These are phyloP conservation scores for Alnus rubra DNA, from an alignment of 306 rosid species.

Conservation along the genomic window DNA sequence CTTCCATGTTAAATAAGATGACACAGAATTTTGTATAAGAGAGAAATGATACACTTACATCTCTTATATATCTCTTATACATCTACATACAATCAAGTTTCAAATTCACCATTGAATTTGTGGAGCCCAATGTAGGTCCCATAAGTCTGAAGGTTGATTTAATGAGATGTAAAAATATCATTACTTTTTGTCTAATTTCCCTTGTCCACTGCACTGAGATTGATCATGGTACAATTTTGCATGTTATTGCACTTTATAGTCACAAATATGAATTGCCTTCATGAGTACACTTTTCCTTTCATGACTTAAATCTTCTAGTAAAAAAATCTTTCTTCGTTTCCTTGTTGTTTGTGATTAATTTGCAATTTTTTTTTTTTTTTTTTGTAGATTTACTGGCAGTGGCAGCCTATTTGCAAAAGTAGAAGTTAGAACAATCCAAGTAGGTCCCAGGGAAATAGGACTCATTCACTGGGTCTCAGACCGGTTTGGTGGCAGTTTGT, in stretches of 20 bases:
- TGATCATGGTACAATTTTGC: too few species aligned
- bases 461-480: conserved; percentile 42
- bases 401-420: conserved; percentile 39
- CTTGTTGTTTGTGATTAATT: neutral
- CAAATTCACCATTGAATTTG: too few species aligned
- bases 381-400: conserved; percentile 37
- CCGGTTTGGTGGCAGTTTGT: conserved; percentile 39
- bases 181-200: too few species aligned
- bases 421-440: conserved; percentile 27
- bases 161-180: too few species aligned
- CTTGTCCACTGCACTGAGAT: too few species aligned
- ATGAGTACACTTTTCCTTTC: conserved; percentile 29
- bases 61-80: too few species aligned
- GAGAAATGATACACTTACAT: too few species aligned
- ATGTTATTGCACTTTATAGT: too few species aligned
- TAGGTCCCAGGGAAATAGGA: conserved; percentile 39
- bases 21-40: too few species aligned
- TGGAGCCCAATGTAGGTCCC: too few species aligned
- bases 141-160: too few species aligned
- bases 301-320: neutral
- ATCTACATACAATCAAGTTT: too few species aligned
- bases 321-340: neutral
- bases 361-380: neutral
- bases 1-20: neutral
- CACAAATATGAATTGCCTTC: conserved; percentile 42